Conservation (phyloP, 768 basidiomycete genomes). For the Auriscalpium vulgare region DNA sequence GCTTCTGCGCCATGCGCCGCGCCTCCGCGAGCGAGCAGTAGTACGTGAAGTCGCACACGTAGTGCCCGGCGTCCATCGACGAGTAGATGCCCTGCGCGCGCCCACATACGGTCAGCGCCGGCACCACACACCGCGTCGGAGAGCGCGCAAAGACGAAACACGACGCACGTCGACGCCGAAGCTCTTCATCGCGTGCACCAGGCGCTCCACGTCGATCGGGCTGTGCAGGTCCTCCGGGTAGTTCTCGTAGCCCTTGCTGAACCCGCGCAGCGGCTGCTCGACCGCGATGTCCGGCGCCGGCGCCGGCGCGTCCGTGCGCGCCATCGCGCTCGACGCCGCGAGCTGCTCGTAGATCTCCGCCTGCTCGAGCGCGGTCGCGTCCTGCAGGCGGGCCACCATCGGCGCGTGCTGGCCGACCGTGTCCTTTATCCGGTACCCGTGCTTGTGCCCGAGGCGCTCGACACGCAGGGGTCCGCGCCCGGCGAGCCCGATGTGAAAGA, state of each 20-base stretch:
- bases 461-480: constrained; percentile 62
- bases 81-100: constrained; percentile 47
- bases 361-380: constrained; percentile 5
- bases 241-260: constrained; percentile 35
- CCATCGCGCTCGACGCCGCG: constrained; percentile 11
- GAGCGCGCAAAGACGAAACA: neutral
- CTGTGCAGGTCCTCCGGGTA: constrained; percentile 46
- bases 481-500: constrained; percentile 66
- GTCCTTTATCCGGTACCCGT: constrained; percentile 67
- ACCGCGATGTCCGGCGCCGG: constrained; percentile 3
- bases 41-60: constrained; percentile 68
- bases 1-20: constrained; percentile 27
- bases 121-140: neutral
- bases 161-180: constrained; percentile 38
- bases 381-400: constrained; percentile 22
- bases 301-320: neutral
- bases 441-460: constrained; percentile 58
- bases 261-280: constrained; percentile 17
- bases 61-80: constrained; percentile 71
- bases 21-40: constrained; percentile 68
- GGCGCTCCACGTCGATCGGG: constrained; percentile 42
- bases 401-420: constrained; percentile 51
- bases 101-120: neutral
- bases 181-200: constrained; percentile 45
- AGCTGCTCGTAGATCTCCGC: constrained; percentile 34